Percentiles rank a stretch among this genome's conserved stretches.
These are phyloP conservation scores for Syzygium aromaticum DNA, from an alignment of 345 rosid genomes.

Conservation along the genomic window DNA sequence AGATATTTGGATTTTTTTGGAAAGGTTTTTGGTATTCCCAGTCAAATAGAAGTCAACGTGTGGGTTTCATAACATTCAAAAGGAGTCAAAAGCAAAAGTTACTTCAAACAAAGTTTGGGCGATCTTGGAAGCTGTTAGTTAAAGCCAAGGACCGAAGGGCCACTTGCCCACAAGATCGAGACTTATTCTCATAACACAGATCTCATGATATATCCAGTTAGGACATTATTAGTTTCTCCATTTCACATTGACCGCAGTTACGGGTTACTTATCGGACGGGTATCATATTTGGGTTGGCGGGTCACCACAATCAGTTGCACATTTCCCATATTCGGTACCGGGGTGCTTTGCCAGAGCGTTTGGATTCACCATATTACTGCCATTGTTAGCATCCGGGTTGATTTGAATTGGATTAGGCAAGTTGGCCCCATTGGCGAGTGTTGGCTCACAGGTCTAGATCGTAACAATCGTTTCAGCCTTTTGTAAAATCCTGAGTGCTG, in stretches of 20 bases:
- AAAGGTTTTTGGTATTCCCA: background rate
- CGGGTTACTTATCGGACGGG: background rate
- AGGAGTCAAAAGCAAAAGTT: background rate
- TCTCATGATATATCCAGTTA: background rate
- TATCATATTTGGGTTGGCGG: too few species aligned
- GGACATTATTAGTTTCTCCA: background rate
- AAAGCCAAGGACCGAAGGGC: background rate
- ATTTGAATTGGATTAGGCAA: too few species aligned
- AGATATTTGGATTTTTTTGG: background rate
- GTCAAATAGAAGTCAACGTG: background rate
- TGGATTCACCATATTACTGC: too few species aligned
- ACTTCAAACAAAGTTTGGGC: background rate
- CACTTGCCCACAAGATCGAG: background rate
- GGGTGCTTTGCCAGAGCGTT: too few species aligned
- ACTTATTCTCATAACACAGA: background rate
- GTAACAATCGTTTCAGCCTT: too few species aligned
- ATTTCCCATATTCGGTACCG: too few species aligned
- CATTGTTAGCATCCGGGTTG: too few species aligned
- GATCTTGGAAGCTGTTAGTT: background rate
- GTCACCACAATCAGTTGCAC: too few species aligned
- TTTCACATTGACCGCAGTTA: background rate
- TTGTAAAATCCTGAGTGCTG: too few species aligned
- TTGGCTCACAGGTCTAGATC: too few species aligned
- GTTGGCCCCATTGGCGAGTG: too few species aligned
- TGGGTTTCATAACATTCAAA: background rate